These are phyloP conservation scores for Eucalyptus regnans DNA, from an alignment of 345 rosid species.

Conservation along the genomic window DNA sequence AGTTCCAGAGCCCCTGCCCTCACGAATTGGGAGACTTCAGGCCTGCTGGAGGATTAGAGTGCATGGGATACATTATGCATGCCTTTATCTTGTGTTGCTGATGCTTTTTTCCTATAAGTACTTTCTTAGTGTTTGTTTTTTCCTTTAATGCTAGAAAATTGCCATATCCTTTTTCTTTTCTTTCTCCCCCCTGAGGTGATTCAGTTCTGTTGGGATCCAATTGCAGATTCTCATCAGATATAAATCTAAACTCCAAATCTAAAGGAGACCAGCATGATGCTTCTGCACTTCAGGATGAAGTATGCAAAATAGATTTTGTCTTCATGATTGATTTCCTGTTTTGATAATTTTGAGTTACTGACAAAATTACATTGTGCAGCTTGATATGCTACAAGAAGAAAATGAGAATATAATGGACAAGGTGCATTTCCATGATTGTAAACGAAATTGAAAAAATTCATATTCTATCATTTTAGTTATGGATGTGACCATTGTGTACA, in stretches of 20 bases:
- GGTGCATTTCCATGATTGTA: constrained; percentile 13
- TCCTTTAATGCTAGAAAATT: background rate
- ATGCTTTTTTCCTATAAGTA: background rate
- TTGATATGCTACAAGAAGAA: constrained; percentile 91
- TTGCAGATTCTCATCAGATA: constrained; percentile 51
- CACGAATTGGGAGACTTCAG: background rate
- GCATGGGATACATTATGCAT: background rate
- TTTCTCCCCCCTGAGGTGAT: background rate
- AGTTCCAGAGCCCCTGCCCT: background rate
- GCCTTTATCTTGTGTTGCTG: background rate
- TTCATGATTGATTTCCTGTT: background rate
- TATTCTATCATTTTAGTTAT: background rate
- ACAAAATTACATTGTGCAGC: constrained; percentile 26
- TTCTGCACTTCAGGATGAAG: constrained; percentile 95
- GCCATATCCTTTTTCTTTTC: background rate
- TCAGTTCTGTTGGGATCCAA: background rate
- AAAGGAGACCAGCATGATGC: constrained; percentile 61
- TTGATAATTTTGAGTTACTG: background rate
- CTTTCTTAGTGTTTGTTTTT: background rate
- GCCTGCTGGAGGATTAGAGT: background rate
- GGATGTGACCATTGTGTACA: background rate
- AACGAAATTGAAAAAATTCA: background rate
- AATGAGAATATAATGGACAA: constrained; percentile 59
- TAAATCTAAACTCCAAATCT: constrained; percentile 28
- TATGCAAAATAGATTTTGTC: background rate